A percentile compares a stretch with the other conserved stretches of the same genome.
phyloP scores from a whole-genome alignment of 2,329 filamentous ascomycete species.

The Apiospora kogelbergensis region DNA sequence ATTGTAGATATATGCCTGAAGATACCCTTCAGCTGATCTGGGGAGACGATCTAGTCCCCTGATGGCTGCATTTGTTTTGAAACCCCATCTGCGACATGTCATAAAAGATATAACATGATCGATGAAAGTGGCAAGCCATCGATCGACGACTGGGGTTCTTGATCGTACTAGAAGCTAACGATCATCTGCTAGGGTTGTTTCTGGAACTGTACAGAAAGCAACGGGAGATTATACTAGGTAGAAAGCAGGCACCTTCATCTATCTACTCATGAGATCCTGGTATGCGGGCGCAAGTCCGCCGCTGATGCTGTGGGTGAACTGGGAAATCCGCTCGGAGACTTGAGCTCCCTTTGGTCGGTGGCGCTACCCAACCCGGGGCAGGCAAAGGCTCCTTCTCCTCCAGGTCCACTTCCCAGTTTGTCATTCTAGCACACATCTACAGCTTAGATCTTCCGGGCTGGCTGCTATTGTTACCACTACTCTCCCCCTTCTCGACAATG shows the following conservation, averaged over 20 bases:
- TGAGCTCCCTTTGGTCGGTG: neutral
- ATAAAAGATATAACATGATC: neutral
- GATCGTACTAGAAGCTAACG: no score
- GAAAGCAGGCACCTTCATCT: neutral
- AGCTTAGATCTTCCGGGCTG: conserved; percentile 12
- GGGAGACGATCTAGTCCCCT: neutral
- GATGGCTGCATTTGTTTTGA: neutral
- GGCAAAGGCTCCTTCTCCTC: neutral
- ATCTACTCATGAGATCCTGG: neutral
- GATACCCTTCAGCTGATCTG: neutral
- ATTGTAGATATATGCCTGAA: neutral
- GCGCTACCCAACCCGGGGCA: neutral
- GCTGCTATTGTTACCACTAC: conserved; percentile 1
- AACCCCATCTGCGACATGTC: neutral
- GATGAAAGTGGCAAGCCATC: neutral
- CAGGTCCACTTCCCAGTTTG: neutral
- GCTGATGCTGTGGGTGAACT: neutral
- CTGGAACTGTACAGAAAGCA: neutral
- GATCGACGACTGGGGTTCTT: neutral
- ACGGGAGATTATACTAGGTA: neutral
- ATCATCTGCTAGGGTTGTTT: neutral
- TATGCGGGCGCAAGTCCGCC: neutral
- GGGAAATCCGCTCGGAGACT: neutral
- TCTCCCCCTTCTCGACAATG: conserved; percentile 24
- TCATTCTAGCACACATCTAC: neutral